Base-by-base conservation (phyloP, 1,284 basidiomycete genomes). In the Moniliophthora roreri region DNA sequence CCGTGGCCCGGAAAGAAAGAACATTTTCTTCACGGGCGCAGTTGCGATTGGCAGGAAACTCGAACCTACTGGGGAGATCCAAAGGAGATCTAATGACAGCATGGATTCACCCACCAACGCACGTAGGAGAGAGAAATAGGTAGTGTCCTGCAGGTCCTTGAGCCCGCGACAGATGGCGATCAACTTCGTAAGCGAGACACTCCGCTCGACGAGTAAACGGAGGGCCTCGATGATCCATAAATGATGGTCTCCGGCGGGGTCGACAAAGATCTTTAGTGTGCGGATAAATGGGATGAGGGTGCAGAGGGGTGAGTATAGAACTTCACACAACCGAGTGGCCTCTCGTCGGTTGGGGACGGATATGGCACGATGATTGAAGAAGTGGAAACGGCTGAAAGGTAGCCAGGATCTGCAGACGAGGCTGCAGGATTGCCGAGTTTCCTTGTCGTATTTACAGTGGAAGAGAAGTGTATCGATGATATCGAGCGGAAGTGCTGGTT, bases 401-500 rank as follows among this genome's bases (percentile, higher is more conserved):
- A 46, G 24, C 44, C 44, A 46, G n/a, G 44, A 4, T 18, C 28
- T 46, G 26, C 44, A 46, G 26, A 46, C 44, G 4, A 46, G 44
- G 15, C 44, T 46, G 24, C 44, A 46, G 8, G 44, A 24, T 18
- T 16, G 23, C 9, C 44, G 44, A 46, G 44, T 32, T 8, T 28
- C 13, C 26, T 10, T 32, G 26, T 46, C 44, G 18, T 46, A 46
- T 13, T 15, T 21, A 46, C 23, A 32, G 16, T 46, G 44, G 28
- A 8, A 46, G 44, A 46, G 21, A 7, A 46, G 26, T 4, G 16
- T 15, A 28, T 46, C 44, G n/a, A 46, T 46, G 24, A 46, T 16
- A 28, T 46, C 44, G 24, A 46, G 24, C 15, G 44, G 44, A n/a
- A 46, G 23, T 6, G 11, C 11, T 32, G 28, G 28, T 11, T 6